phyloP scores from a whole-genome alignment of 2,329 filamentous ascomycete genomes.

The Paraphaeosphaeria minitans region DNA sequence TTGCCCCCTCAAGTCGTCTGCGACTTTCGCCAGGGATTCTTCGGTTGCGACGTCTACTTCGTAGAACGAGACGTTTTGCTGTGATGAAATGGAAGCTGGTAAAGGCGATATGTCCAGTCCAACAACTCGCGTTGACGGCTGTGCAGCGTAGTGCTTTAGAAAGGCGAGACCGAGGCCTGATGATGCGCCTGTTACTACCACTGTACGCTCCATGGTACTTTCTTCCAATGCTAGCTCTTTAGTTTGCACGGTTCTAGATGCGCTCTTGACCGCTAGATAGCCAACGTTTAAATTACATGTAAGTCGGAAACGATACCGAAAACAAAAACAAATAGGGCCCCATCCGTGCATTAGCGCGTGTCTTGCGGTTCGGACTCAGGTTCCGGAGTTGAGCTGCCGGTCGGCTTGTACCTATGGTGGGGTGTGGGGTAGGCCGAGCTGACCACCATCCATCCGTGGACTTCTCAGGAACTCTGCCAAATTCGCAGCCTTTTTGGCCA shows the following conservation, averaged over 20 bases:
- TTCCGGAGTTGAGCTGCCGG: background rate
- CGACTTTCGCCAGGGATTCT: conserved; percentile 18
- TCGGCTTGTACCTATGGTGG: conserved; percentile 15
- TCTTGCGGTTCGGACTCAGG: background rate
- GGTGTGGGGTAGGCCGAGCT: conserved; percentile 11
- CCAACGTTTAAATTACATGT: background rate
- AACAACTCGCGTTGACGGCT: conserved; percentile 18
- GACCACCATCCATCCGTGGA: background rate
- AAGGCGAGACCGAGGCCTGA: conserved; percentile 84
- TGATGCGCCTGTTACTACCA: conserved; percentile 91
- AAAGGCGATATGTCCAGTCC: conserved; percentile 27
- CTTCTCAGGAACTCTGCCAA: too few relatives aligned
- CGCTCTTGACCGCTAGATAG: too few relatives aligned
- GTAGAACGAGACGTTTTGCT: conserved; percentile 16
- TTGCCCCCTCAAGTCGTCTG: conserved; percentile 16
- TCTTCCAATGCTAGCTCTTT: background rate
- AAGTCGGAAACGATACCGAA: background rate
- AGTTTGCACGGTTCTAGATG: background rate
- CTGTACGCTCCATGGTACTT: conserved; percentile 53
- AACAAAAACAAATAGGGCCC: background rate
- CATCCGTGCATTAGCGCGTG: conserved; percentile 9
- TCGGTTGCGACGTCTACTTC: conserved; percentile 17
- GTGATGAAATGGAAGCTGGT: background rate
- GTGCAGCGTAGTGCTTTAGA: conserved; percentile 29
- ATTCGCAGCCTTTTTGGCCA: too few relatives aligned